These are phyloP conservation scores for Lippia alba DNA, from an alignment of 305 asterid species.

Conservation along the genomic window DNA sequence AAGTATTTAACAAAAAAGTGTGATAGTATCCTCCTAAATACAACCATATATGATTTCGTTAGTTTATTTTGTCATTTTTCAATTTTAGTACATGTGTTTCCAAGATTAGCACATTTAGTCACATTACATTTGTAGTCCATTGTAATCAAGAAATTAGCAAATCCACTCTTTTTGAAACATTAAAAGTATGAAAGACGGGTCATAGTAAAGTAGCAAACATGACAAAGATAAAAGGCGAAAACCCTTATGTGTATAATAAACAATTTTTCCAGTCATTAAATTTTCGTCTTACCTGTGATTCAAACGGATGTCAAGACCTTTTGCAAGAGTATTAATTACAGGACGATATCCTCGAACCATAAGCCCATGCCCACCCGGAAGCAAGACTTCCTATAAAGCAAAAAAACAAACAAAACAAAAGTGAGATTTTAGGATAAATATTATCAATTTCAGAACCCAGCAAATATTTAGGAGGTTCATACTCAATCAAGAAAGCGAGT, in stretches of 20 bases:
- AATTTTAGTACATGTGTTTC: too few species aligned
- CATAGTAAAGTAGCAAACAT: too few species aligned
- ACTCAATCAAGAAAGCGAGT: not conserved
- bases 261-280: too few species aligned
- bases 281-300: slow-evolving; percentile 63
- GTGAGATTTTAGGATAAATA: slow-evolving; percentile 13
- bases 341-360: slow-evolving; percentile 98
- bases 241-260: too few species aligned
- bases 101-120: too few species aligned
- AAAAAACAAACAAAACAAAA: not conserved
- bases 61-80: too few species aligned
- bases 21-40: not conserved
- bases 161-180: too few species aligned
- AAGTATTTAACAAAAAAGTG: not conserved
- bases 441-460: not conserved
- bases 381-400: slow-evolving; percentile 75
- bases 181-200: too few species aligned
- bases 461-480: slow-evolving; percentile 1
- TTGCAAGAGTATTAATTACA: slow-evolving; percentile 89
- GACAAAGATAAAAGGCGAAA: too few species aligned
- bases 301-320: slow-evolving; percentile 91
- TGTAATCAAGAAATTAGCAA: too few species aligned
- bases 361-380: slow-evolving; percentile 96
- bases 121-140: too few species aligned
- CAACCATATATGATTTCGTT: too few species aligned